phyloP scores from a whole-genome alignment of 352 stramenopile genomes.

The Peronospora destructor region DNA sequence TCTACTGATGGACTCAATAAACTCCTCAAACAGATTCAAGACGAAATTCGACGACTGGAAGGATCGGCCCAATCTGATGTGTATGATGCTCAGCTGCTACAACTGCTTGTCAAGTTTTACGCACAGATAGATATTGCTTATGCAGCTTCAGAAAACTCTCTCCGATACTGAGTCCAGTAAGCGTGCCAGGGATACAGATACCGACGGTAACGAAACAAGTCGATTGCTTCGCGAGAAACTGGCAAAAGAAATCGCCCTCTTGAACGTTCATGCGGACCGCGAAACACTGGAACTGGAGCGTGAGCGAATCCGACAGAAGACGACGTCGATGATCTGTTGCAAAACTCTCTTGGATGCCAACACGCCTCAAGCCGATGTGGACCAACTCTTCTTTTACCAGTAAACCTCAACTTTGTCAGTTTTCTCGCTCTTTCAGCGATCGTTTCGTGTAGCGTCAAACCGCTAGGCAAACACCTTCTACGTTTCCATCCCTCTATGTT shows the following conservation, averaged over 20 bases:
- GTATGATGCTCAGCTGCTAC: slow-evolving; percentile 31
- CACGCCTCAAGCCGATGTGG: slow-evolving; percentile 17
- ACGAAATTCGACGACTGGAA: slow-evolving; percentile 27
- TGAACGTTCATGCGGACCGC: slow-evolving; percentile 24
- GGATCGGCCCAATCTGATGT: slow-evolving; percentile 4
- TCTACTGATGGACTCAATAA: slow-evolving; percentile 3
- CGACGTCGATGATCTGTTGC: slow-evolving; percentile 23
- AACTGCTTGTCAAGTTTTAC: slow-evolving; percentile 32
- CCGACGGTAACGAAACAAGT: slow-evolving; percentile 10
- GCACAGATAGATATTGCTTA: slow-evolving; percentile 24
- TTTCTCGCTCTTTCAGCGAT: not conserved
- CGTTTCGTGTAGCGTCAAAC: not conserved
- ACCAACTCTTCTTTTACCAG: slow-evolving; percentile 24
- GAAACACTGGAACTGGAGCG: slow-evolving; percentile 35
- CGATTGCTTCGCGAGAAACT: slow-evolving; percentile 19
- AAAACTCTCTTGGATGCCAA: slow-evolving; percentile 30
- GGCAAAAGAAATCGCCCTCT: slow-evolving; percentile 22
- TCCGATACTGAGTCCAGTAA: slow-evolving; percentile 4
- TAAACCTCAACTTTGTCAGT: slow-evolving; percentile 8
- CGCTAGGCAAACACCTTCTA: slow-evolving; percentile 2
- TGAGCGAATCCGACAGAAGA: slow-evolving; percentile 32
- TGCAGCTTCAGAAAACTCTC: slow-evolving; percentile 18
- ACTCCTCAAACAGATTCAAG: slow-evolving; percentile 20
- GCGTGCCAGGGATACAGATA: slow-evolving; percentile 10
- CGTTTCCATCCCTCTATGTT: slow-evolving; percentile 32